These are phyloP conservation scores for Lachnellula arida DNA, from an alignment of 2,329 filamentous ascomycete species.

Conservation along the genomic window DNA sequence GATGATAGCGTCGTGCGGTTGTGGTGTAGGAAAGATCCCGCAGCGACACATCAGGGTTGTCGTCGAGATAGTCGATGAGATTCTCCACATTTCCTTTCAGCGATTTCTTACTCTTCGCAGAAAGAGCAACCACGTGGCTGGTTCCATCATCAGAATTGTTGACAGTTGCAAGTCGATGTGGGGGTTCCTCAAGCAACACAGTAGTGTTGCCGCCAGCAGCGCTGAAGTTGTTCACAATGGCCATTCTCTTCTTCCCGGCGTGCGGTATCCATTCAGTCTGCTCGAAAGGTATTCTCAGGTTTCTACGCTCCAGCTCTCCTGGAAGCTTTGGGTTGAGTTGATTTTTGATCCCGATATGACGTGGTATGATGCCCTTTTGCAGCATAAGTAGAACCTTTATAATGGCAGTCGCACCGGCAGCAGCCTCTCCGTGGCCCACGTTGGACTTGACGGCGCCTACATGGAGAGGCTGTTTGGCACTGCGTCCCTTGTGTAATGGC, in stretches of 20 bases:
- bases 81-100: constrained; percentile 10
- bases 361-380: constrained; percentile 11
- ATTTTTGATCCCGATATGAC: constrained; percentile 15
- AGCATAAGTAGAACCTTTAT: constrained; percentile 22
- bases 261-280: too few species aligned
- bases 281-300: constrained; percentile 11
- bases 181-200: constrained; percentile 10
- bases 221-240: constrained; percentile 14
- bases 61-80: constrained; percentile 9
- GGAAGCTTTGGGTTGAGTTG: constrained; percentile 26
- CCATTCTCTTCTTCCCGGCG: constrained; percentile 39
- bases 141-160: too few species aligned
- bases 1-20: constrained; percentile 47
- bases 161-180: too few species aligned
- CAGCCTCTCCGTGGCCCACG: constrained; percentile 25
- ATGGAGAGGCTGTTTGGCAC: constrained; percentile 45
- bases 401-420: constrained; percentile 20
- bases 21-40: constrained; percentile 13
- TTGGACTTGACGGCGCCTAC: constrained; percentile 55
- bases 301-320: constrained; percentile 34
- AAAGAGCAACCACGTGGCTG: constrained; percentile 38
- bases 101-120: constrained; percentile 36
- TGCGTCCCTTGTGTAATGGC: constrained; percentile 41
- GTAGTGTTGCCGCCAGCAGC: constrained; percentile 13
- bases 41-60: constrained; percentile 4